Evolutionary conservation across 2,329 filamentous ascomycete species (phyloP), one percentile per base, ranked within the genome.

Genomic region (Cladophialophora bantiana): DNA sequence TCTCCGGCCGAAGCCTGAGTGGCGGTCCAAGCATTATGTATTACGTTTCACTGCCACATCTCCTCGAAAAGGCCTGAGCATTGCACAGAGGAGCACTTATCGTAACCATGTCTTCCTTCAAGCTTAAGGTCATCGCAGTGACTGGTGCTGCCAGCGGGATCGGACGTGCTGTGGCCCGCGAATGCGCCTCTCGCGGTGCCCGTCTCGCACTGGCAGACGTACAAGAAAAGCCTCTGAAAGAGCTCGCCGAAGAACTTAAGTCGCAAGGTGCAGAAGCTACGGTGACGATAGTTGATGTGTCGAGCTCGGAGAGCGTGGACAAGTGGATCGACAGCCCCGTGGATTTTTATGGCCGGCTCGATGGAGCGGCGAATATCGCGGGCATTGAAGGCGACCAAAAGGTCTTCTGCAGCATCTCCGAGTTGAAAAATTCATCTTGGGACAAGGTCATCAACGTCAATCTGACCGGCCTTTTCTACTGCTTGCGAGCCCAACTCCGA

Each of bases 141-240:
- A 84, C 83, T 2, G 84, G 84, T 26, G 80, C 81, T 13, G 80
- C 81, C 1, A 78, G 77, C 5, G 84, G 84, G 18, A 86, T 86
- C 56, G 84, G 83, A n/a, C 78, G 82, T 9, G 79, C 79, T n/a
- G 81, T 82, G 7, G 79, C 83, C 13, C 76, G 78, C 32, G 76
- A 82, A 12, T 77, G 84, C 1, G 78, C 80, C 63, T 71, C 74
- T 1, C 76, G 77, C 20, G 83, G 83, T 26, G 83, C 82, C 1
- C 75, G 68, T 3, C 70, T 86, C 5, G 83, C 83, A 3, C 74
- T 86, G 3, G 82, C 81, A 7, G 85, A 86, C 69, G 75, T 85
- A 52, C 76, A 81, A 50, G 67, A 74, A 9, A 69, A 73, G 0
- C 73, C 75, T 0, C 77, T 85, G 10, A 62, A 69, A 13, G 45